A percentile compares a stretch with the other conserved stretches of the same genome.
These are phyloP conservation scores for Termitomyces sp. DNA, from an alignment of 768 basidiomycete species.

Conservation along the genomic window DNA sequence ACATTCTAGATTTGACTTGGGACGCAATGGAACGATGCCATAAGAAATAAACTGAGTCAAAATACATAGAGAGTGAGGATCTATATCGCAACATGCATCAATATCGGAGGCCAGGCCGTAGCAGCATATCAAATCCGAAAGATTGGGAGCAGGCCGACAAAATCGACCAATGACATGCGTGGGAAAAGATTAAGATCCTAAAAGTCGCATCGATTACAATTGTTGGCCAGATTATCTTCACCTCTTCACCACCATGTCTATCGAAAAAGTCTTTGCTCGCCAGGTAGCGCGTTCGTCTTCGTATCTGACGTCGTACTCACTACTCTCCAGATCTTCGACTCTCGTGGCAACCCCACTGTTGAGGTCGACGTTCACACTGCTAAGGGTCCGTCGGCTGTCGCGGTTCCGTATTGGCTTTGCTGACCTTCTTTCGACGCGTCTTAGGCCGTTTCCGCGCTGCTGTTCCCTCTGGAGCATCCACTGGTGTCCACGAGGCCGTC, in stretches of 20 bases:
- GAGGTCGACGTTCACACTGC: conserved; percentile 88
- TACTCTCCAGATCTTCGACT: conserved; percentile 89
- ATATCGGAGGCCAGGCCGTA: not conserved
- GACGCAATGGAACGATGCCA: conserved; percentile 5
- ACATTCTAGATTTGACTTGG: not conserved
- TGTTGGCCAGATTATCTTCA: conserved; percentile 20
- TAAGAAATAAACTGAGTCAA: conserved; percentile 9
- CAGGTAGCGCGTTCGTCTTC: conserved; percentile 53
- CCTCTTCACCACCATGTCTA: conserved; percentile 64
- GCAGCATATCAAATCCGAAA: conserved; percentile 2
- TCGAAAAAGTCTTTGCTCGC: conserved; percentile 89
- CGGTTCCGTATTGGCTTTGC: not conserved
- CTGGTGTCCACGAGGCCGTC: conserved; percentile 96
- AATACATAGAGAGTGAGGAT: not conserved
- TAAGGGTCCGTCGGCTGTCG: conserved; percentile 56
- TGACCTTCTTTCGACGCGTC: conserved; percentile 15
- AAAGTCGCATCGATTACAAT: conserved; percentile 38
- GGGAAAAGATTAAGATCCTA: conserved; percentile 41
- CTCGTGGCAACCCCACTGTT: conserved; percentile 96
- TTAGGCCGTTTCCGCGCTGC: conserved; percentile 90
- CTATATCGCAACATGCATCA: conserved; percentile 1
- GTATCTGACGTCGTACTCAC: conserved; percentile 17
- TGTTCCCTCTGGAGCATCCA: conserved; percentile 98
- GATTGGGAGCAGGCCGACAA: too few relatives aligned
- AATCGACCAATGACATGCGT: conserved; percentile 25